Evolutionary conservation across 768 basidiomycete genomes (phyloP).

Genomic region (Amanita muscaria): DNA sequence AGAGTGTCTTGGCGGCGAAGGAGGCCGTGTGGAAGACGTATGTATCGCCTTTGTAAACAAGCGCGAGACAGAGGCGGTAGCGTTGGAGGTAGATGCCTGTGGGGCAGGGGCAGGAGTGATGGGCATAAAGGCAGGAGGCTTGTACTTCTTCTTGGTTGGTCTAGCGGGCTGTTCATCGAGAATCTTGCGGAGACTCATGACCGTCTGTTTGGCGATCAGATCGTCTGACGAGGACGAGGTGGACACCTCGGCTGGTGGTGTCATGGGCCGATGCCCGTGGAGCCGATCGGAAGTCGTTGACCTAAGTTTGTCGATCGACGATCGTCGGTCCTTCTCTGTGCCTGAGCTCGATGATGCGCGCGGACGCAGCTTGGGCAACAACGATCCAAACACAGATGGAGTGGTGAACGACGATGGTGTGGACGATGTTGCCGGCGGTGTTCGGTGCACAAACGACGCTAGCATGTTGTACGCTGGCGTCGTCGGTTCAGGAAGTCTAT

Average conservation of each 20-base stretch:
- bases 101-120: constrained; percentile 46
- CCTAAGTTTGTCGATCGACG: not conserved
- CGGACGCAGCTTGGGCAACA: constrained; percentile 20
- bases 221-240: constrained; percentile 46
- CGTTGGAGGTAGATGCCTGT: constrained; percentile 53
- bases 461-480: constrained; percentile 58
- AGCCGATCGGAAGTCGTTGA: not conserved
- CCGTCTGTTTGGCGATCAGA: constrained; percentile 51
- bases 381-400: constrained; percentile 20
- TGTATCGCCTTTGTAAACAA: constrained; percentile 55
- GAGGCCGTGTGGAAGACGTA: constrained; percentile 54
- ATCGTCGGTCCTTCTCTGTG: constrained; percentile 10
- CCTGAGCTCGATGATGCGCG: constrained; percentile 26
- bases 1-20: constrained; percentile 45
- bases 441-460: constrained; percentile 42
- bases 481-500: constrained; percentile 30
- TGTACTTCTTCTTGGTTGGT: constrained; percentile 2
- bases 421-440: constrained; percentile 21
- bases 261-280: constrained; percentile 31
- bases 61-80: constrained; percentile 73
- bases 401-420: constrained; percentile 28
- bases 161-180: constrained; percentile 43
- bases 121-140: constrained; percentile 30
- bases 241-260: constrained; percentile 54
- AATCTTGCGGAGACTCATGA: constrained; percentile 62